Evolutionary conservation across 305 asterid genomes (phyloP), one percentile per base, ranked within the genome.

Genomic region (Nicotiana rustica): DNA sequence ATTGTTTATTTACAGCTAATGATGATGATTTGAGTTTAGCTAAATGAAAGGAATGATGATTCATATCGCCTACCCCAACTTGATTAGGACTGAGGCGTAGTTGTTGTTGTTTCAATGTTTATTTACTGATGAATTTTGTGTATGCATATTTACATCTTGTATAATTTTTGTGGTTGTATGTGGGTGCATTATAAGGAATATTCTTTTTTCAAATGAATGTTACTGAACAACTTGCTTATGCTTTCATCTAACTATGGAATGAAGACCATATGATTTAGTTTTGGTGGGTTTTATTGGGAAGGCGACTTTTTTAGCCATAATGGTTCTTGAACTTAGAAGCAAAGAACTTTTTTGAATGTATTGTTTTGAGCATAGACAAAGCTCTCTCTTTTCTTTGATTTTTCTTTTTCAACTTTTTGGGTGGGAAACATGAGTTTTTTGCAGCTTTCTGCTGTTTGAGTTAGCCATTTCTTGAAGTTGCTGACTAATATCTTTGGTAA

Each of bases 401-500:
- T 15, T 70, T 38, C 36, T 44, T 44, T 19, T 71, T 71, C 61
- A 19, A 47, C 38, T 3, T 13, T 52, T 49, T 25, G 44, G 4
- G 0, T 12, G 29, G 44, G 7, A 18, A 38, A 13, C 64, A 25
- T 73, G 10, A 25, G 38, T 73, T 49, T 49, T 61, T 73, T 73
- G 25, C 64, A 73, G 44, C 79, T 49, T 2, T 35, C 9, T 49
- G 21, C 64, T 73, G 36, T 31, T 14, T 73, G 62, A 73, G 61
- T 21, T 47, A 6, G 79, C 61, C 4, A 5, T 5, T 73, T 73
- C 64, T 10, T 49, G 64, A 25, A 29, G 21, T 9, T 73, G 62
- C 6, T 73, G 41, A 73, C 21, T 31, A 71, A 44, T 71, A 19
- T 71, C 36, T 71, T 47, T 47, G 78, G 60, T 71, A 47, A 19